These are phyloP conservation scores for Scheffersomyces amazonensis DNA, from an alignment of 805 yeast species.

Conservation along the genomic window DNA sequence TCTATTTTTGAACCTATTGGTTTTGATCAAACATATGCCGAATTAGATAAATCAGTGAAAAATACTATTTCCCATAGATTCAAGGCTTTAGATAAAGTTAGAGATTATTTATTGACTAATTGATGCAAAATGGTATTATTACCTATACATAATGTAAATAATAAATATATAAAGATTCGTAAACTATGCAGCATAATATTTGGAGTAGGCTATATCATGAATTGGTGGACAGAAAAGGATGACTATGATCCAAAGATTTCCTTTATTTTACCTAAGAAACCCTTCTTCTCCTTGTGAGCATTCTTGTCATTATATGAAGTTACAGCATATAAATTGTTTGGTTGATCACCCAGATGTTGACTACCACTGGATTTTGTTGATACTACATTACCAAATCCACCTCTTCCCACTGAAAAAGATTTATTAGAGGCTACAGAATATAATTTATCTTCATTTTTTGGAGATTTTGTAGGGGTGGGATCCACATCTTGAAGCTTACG, in stretches of 20 bases:
- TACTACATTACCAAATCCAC: slow-evolving; percentile 63
- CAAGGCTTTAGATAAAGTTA: slow-evolving; percentile 74
- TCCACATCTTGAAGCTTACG: slow-evolving; percentile 70
- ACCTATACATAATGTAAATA: too few species aligned
- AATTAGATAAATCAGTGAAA: slow-evolving; percentile 74
- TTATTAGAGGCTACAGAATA: slow-evolving; percentile 43
- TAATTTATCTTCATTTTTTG: slow-evolving; percentile 29
- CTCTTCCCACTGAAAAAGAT: slow-evolving; percentile 56
- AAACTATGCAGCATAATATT: too few species aligned
- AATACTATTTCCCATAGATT: slow-evolving; percentile 85
- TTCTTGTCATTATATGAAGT: slow-evolving; percentile 30
- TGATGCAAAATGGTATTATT: too few species aligned
- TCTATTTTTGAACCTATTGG: slow-evolving; percentile 85
- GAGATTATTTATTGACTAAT: slow-evolving; percentile 43
- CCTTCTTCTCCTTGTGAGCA: slow-evolving; percentile 20
- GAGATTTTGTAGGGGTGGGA: slow-evolving; percentile 8
- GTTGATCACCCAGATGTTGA: slow-evolving; percentile 4
- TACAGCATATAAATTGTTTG: slow-evolving; percentile 28
- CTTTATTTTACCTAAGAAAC: slow-evolving; percentile 47
- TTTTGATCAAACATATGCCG: slow-evolving; percentile 70
- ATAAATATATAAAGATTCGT: too few species aligned
- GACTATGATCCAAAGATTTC: slow-evolving; percentile 29
- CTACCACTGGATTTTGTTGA: slow-evolving; percentile 22
- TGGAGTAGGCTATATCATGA: too few species aligned
- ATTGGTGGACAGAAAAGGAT: too few species aligned